phyloP scores from a whole-genome alignment of 148 eudicot genomes.

The Vaccinium myrtillus region DNA sequence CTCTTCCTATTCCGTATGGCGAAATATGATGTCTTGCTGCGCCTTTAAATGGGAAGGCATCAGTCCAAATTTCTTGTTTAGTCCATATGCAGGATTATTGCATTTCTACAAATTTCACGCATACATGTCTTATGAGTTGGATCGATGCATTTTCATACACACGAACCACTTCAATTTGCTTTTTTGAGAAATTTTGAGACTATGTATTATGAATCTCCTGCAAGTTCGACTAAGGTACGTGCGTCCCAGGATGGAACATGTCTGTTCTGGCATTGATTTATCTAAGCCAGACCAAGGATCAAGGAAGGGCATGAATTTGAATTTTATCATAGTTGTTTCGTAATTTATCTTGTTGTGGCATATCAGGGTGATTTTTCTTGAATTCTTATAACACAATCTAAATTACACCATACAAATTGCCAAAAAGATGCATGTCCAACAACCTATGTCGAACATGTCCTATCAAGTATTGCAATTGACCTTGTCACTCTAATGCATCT shows the following conservation, averaged over 20 bases:
- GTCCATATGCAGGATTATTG: neutral
- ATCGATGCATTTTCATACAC: neutral
- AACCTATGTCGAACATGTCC: neutral
- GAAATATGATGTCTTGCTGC: neutral
- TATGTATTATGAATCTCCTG: neutral
- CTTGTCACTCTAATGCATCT: neutral
- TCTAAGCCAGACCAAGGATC: too few species aligned
- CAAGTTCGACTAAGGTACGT: neutral
- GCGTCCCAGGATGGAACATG: neutral
- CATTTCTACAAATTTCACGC: neutral
- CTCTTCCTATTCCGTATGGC: neutral
- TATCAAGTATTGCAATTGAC: neutral
- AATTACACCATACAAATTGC: neutral
- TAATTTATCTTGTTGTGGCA: neutral
- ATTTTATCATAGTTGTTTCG: too few species aligned
- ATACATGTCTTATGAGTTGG: neutral
- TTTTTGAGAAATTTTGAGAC: neutral
- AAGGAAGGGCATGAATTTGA: too few species aligned
- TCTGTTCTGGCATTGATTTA: neutral
- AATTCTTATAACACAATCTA: neutral
- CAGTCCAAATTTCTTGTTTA: neutral
- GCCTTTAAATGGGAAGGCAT: neutral
- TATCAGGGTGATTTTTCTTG: neutral
- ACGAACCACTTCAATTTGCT: neutral
- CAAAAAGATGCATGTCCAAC: neutral